phyloP scores from a whole-genome alignment of 2,329 filamentous ascomycete genomes.

The Neofusicoccum ribis region DNA sequence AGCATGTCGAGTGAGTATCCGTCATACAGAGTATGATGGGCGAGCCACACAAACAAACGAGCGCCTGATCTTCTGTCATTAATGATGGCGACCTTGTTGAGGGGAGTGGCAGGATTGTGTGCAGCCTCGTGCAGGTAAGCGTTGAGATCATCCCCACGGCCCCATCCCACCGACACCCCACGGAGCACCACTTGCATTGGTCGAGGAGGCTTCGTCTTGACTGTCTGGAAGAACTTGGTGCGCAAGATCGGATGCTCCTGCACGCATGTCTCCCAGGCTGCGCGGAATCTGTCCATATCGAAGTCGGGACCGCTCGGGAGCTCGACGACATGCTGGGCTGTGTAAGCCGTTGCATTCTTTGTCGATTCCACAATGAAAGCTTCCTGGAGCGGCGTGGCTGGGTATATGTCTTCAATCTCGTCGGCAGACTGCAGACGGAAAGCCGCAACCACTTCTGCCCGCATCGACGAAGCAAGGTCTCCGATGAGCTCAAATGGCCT shows the following conservation, averaged over 20 bases:
- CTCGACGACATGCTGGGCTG: slow-evolving; percentile 47
- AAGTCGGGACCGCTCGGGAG: slow-evolving; percentile 43
- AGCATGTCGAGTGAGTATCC: slow-evolving; percentile 36
- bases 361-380: slow-evolving; percentile 50
- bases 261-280: slow-evolving; percentile 48
- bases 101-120: slow-evolving; percentile 21
- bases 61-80: slow-evolving; percentile 18
- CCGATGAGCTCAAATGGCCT: slow-evolving; percentile 25
- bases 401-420: slow-evolving; percentile 42
- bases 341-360: slow-evolving; percentile 50
- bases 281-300: slow-evolving; percentile 44
- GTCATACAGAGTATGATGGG: slow-evolving; percentile 45
- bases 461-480: slow-evolving; percentile 34
- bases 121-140: slow-evolving; percentile 39
- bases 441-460: slow-evolving; percentile 31
- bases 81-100: slow-evolving; percentile 30
- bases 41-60: slow-evolving; percentile 38
- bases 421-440: slow-evolving; percentile 39
- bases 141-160: slow-evolving; percentile 25
- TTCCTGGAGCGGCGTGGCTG: slow-evolving; percentile 46
- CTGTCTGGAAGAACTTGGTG: slow-evolving; percentile 38
- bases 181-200: slow-evolving; percentile 33
- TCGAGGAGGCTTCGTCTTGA: slow-evolving; percentile 29
- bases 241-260: slow-evolving; percentile 49
- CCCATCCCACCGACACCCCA: slow-evolving; percentile 31